Conservation (phyloP, 23 red algal species). For the Gracilaria gracilis region DNA sequence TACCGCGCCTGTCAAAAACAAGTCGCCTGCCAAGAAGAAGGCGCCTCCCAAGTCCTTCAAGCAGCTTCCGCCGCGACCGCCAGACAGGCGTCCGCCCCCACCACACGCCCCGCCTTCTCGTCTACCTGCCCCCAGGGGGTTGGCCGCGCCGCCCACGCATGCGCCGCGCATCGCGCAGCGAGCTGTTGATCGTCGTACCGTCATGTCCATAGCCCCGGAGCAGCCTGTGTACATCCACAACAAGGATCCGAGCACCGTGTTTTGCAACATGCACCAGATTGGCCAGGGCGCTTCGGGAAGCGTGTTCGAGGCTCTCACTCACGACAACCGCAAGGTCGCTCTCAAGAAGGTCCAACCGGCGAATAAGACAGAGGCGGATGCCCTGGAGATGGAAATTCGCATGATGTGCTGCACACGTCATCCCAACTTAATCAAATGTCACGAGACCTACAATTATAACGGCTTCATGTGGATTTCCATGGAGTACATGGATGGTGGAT, state of each 20-base stretch:
- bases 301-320: conserved; percentile 76
- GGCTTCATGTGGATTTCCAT: conserved; percentile 90
- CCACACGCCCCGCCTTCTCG: neutral
- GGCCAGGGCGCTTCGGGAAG: conserved; percentile 88
- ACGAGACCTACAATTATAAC: conserved; percentile 86
- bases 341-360: conserved; percentile 90
- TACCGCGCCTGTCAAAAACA: neutral
- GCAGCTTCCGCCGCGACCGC: conserved; percentile 30
- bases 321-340: conserved; percentile 73
- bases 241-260: conserved; percentile 77
- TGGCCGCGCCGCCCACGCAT: neutral
- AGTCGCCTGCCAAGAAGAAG: conserved; percentile 13
- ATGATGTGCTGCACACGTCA: conserved; percentile 95
- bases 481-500: conserved; percentile 96
- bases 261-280: conserved; percentile 75
- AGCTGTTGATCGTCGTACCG: conserved; percentile 4
- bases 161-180: neutral
- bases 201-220: conserved; percentile 73
- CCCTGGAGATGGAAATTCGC: conserved; percentile 92
- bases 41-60: neutral
- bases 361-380: conserved; percentile 61
- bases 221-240: conserved; percentile 82
- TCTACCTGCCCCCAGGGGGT: neutral
- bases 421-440: conserved; percentile 89
- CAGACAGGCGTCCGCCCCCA: conserved; percentile 19